These are phyloP conservation scores for Pelomyxa schiedti DNA, from an alignment of 78 protist genomes.

Conservation along the genomic window DNA sequence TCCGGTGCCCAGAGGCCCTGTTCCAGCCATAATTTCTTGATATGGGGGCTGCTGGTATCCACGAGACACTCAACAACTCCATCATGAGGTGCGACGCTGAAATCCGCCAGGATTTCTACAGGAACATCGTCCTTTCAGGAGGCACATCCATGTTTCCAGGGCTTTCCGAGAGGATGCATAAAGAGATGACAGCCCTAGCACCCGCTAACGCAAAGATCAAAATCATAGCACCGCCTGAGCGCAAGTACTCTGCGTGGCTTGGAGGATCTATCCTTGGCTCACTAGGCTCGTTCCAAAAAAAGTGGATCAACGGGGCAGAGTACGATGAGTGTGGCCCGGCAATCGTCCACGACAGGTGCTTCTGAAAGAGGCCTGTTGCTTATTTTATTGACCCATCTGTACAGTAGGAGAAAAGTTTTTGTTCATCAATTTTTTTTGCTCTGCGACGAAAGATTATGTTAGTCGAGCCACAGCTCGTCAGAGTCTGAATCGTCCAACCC, in stretches of 20 bases:
- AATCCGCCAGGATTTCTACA: conserved; percentile 79
- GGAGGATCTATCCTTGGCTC: conserved; percentile 91
- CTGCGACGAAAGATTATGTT: too few species aligned
- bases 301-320: too few species aligned
- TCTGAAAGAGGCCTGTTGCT: too few species aligned
- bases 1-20: conserved; percentile 71
- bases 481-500: too few species aligned
- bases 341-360: not conserved
- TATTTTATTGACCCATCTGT: too few species aligned
- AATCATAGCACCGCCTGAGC: conserved; percentile 84
- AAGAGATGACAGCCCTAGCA: conserved; percentile 51
- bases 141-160: conserved; percentile 79
- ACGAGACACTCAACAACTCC: conserved; percentile 68
- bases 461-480: too few species aligned
- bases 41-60: conserved; percentile 82
- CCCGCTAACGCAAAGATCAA: conserved; percentile 82
- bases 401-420: too few species aligned
- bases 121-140: conserved; percentile 81
- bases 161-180: conserved; percentile 55
- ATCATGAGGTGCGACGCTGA: conserved; percentile 88
- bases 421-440: too few species aligned
- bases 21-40: conserved; percentile 81
- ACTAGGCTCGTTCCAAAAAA: conserved; percentile 11
- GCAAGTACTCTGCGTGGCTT: conserved; percentile 88
- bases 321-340: not conserved